Base-by-base conservation (phyloP, 1,284 basidiomycete species). In the Apiotrichum domesticum region DNA sequence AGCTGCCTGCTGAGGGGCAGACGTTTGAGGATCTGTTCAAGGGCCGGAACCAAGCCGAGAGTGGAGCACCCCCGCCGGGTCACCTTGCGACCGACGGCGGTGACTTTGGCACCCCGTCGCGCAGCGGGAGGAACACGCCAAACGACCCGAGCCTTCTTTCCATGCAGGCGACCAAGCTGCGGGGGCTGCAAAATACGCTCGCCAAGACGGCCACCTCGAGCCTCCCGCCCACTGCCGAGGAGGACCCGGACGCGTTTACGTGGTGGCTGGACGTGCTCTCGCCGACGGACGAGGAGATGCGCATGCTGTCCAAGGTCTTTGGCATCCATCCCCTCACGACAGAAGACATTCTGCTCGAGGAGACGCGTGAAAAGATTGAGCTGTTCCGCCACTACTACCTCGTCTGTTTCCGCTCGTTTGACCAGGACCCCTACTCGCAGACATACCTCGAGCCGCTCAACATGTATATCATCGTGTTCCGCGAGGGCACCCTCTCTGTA, bases 391-490 rank as follows among this genome's bases (percentile, higher is more conserved):
- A 96, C 75, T 99, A 99, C 76, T 98, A 98, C 74, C 85, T 99
- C 51, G 96, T 98, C 63, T 98, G 95, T 84, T 99, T 98, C 82
- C 87, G 96, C 61, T 90, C 91, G 60, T 98, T 99, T 79, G 96
- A 99, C 77, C 96, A 99, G 80, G 95, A 98, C 76, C 90, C 86
- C 13, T 98, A 98, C 79, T 93, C 89, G 68, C 93, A 95, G 8
- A 98, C 93, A 0, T 90, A 98, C 74, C 85, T 99, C 52, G 95
- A 99, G 75, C 96, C 96, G 35, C 80, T 98, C 60, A 98, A 99
- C 79, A 98, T 98, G 93, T 99, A 98, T 78, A 96, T 98, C 70
- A 90, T 98, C 68, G 96, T 99, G 43, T 98, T 98, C 80, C 83
- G 96, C 42, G 95, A 98, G 75, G 96, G 96, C n/a, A 98, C 87